These are phyloP conservation scores for Diddensiella caesifluorescens DNA, from an alignment of 805 yeast genomes.

Conservation along the genomic window DNA sequence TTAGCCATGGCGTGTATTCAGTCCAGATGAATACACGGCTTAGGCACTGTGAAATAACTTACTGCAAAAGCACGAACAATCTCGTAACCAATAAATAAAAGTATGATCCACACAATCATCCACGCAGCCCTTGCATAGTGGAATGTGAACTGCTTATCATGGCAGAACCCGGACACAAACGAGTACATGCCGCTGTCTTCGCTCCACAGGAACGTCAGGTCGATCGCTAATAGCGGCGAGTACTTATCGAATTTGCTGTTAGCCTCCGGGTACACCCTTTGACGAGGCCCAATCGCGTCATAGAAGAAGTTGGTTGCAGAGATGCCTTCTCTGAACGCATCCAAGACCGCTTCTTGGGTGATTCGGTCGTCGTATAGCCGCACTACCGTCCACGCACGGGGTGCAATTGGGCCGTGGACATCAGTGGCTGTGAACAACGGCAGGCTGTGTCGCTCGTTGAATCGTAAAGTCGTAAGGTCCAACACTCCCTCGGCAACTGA, in stretches of 20 bases:
- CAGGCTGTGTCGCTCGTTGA: conserved; percentile 14
- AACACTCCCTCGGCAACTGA: conserved; percentile 22
- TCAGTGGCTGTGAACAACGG: conserved; percentile 23
- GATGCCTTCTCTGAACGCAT: conserved; percentile 1
- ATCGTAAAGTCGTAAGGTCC: conserved; percentile 21
- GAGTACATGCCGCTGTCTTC: conserved; percentile 25
- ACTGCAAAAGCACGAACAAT: conserved; percentile 3
- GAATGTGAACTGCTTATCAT: conserved; percentile 17
- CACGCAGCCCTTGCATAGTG: conserved; percentile 12
- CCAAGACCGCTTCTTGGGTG: conserved; percentile 11
- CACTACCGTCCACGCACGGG: conserved; percentile 22
- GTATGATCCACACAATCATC: conserved; percentile 13
- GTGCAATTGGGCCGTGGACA: conserved; percentile 18
- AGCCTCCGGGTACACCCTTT: conserved; percentile 13
- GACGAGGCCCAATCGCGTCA: conserved; percentile 21
- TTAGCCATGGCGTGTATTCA: background rate
- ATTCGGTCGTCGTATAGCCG: conserved; percentile 7
- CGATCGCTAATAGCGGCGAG: conserved; percentile 21
- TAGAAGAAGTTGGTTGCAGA: conserved; percentile 14
- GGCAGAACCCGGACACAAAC: conserved; percentile 25
- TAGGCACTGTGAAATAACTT: conserved; percentile 10
- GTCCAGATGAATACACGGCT: background rate
- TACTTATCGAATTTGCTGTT: conserved; percentile 16
- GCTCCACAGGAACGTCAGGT: conserved; percentile 22
- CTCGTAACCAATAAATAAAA: conserved; percentile 9